Evolutionary conservation across 192 early-diverging fungal genomes (phyloP), one percentile per base, ranked within the genome.

Genomic region (Blastocladiella britannica): DNA sequence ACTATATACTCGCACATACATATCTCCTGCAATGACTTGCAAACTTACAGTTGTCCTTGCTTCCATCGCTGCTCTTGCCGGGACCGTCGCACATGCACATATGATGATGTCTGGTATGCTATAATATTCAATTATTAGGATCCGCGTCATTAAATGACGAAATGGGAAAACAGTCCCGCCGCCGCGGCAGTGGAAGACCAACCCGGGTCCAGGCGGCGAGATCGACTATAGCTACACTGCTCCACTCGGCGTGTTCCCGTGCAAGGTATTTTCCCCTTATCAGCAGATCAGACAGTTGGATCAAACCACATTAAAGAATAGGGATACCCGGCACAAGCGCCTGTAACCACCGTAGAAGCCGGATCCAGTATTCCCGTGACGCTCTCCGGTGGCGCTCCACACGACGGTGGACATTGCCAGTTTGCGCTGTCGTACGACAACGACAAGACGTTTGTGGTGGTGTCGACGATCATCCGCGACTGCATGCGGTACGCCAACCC

Each of bases 351-450:
- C 15, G 37, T 47, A 9, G 15, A 47, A 20, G 37, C 37, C 4
- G 37, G 37, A 20, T 47, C 37, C 37, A 20, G 15, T 9, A 9
- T 47, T 20, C 15, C 37, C 0, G 37, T 47, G 15, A 47, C 37
- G 37, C 15, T 47, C 37, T 20, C 15, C 15, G 37, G 37, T 20
- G 37, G 37, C 37, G 37, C 37, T 9, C 12, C 37, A 20, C 75
- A 77, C 55, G 71, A 65, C 7, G 76, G 76, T 6, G 79, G 79
- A 1, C 79, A 81, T 60, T 72, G 72, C 51, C 69, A 78, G 61
- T 78, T 81, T 61, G 68, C 76, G 9, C 55, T 81, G 23, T 76
- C 74, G 27, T 73, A 69, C 53, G 79, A 81, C 54, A 70, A 68
- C 47, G n/a, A n/a, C n/a, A 61, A 74, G 51, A 71, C 67, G 2